These are phyloP conservation scores for Ceriops zippeliana DNA, from an alignment of 345 rosid species.

Conservation along the genomic window DNA sequence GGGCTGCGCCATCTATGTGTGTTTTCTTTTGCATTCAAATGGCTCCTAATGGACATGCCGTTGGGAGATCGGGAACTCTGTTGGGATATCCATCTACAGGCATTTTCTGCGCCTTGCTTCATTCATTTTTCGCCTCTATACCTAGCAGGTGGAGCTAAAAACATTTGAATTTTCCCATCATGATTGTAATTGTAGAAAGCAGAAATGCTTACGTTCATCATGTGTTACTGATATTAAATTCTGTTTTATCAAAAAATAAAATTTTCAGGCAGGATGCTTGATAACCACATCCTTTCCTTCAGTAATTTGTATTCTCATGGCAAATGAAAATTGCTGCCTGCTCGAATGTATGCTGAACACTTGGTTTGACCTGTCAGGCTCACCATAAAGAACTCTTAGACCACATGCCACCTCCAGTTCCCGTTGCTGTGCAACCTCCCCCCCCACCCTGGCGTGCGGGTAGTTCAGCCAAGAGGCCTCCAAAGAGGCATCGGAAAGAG, in stretches of 20 bases:
- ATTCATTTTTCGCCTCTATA: no score
- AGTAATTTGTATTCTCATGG: not conserved
- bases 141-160: no score
- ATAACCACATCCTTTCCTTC: not conserved
- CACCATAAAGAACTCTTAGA: constrained; percentile 77
- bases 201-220: no score
- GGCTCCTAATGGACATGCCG: no score
- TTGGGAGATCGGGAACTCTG: no score
- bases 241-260: not conserved
- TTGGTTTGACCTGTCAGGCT: constrained; percentile 34
- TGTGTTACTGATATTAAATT: no score
- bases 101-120: no score
- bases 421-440: constrained; percentile 21
- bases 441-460: constrained; percentile 26
- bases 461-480: constrained; percentile 37
- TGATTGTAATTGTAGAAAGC: no score
- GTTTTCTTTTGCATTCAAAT: no score
- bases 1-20: no score
- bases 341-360: not conserved
- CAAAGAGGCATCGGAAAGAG: constrained; percentile 48
- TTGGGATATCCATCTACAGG: no score
- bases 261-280: not conserved
- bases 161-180: no score
- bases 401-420: constrained; percentile 56
- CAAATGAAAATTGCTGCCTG: not conserved